These are phyloP conservation scores for Brettanomyces sp. DNA, from an alignment of 805 yeast genomes.

Conservation along the genomic window DNA sequence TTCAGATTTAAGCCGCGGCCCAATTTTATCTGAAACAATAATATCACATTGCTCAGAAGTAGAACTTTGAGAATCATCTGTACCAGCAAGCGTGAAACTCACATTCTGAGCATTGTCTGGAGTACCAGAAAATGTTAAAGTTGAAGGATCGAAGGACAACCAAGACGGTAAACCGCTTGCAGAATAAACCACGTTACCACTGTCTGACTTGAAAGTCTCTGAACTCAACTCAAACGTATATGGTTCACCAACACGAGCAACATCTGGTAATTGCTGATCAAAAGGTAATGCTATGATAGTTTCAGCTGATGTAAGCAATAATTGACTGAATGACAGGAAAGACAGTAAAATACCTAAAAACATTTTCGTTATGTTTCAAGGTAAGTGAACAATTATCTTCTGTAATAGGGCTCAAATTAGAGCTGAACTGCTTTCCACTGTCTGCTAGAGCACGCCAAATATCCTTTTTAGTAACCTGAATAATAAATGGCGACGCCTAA, in stretches of 20 bases:
- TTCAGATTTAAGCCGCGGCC: constrained; percentile 38
- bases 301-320: constrained; percentile 22
- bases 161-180: constrained; percentile 62
- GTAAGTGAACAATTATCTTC: too few species aligned
- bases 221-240: constrained; percentile 62
- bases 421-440: too few species aligned
- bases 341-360: background rate
- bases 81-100: constrained; percentile 50
- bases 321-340: background rate
- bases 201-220: constrained; percentile 52
- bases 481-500: too few species aligned
- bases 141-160: constrained; percentile 59
- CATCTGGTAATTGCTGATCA: constrained; percentile 74
- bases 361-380: too few species aligned
- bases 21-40: constrained; percentile 48
- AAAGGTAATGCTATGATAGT: constrained; percentile 70
- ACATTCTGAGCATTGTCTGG: constrained; percentile 39
- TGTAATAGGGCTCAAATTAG: too few species aligned
- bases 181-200: constrained; percentile 41
- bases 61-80: constrained; percentile 47
- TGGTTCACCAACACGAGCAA: constrained; percentile 59
- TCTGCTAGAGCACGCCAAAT: too few species aligned
- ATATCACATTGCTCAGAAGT: constrained; percentile 44
- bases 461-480: too few species aligned
- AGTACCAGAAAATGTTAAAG: constrained; percentile 62